Conservation (phyloP, 305 asterid genomes). For the Solanum hybrid region DNA sequence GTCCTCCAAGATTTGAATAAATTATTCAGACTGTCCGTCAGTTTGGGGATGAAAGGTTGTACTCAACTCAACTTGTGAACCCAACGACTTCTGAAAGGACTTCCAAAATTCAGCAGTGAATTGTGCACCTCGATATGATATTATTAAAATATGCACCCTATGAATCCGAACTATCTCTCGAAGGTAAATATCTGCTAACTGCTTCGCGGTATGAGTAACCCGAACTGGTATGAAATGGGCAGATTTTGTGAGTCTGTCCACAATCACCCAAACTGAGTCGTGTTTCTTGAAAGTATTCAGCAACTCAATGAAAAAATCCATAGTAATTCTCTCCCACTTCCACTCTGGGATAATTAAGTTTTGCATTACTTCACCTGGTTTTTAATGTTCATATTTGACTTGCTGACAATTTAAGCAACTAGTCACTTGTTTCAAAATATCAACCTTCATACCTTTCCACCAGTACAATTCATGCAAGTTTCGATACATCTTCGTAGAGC, state of each 20-base stretch:
- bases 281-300: background rate
- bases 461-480: background rate
- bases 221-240: background rate
- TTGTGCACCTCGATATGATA: background rate
- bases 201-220: background rate
- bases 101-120: background rate
- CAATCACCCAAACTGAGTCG: background rate
- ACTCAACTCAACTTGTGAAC: background rate
- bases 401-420: background rate
- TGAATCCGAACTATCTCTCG: background rate
- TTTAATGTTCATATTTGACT: background rate
- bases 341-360: background rate
- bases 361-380: background rate
- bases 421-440: background rate
- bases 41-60: background rate
- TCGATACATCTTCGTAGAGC: background rate
- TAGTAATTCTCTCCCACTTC: background rate
- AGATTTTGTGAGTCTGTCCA: background rate
- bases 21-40: too few species aligned
- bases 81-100: background rate
- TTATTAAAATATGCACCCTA: background rate
- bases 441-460: background rate
- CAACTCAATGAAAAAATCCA: background rate
- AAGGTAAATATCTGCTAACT: background rate
- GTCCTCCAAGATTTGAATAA: too few species aligned